A percentile compares a stretch with the other conserved stretches of the same genome.
phyloP scores from a whole-genome alignment of 352 stramenopile genomes.

The Phytophthora pisi region DNA sequence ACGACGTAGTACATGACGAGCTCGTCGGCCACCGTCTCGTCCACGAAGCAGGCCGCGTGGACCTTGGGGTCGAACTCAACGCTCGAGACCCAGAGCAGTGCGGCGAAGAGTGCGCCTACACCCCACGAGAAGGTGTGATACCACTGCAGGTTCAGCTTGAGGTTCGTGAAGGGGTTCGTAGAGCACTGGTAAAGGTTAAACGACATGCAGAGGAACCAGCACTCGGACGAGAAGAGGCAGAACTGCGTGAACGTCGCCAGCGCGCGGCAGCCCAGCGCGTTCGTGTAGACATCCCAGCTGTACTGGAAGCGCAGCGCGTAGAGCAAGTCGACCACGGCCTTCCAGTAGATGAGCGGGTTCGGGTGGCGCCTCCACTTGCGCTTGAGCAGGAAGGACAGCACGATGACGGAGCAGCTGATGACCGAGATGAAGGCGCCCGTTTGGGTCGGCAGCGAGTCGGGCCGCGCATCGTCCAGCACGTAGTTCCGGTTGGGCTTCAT shows the following conservation, averaged over 20 bases:
- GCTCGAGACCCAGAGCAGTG: constrained; percentile 59
- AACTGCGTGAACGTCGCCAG: constrained; percentile 77
- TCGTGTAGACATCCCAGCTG: constrained; percentile 65
- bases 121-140: constrained; percentile 85
- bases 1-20: constrained; percentile 79
- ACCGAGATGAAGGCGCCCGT: constrained; percentile 75
- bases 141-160: constrained; percentile 66
- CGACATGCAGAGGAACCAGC: constrained; percentile 89
- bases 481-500: constrained; percentile 31
- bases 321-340: constrained; percentile 70
- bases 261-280: constrained; percentile 51
- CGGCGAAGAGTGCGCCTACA: constrained; percentile 56
- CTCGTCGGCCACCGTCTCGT: constrained; percentile 69
- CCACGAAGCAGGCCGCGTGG: constrained; percentile 70
- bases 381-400: constrained; percentile 65
- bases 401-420: constrained; percentile 75
- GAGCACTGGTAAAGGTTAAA: constrained; percentile 86
- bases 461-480: constrained; percentile 36
- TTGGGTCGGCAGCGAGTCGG: constrained; percentile 61
- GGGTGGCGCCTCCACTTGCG: constrained; percentile 80
- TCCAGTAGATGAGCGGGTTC: constrained; percentile 88
- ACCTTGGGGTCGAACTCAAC: constrained; percentile 55
- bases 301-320: constrained; percentile 82
- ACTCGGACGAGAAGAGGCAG: constrained; percentile 80
- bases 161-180: constrained; percentile 90